Percentiles rank a stretch among this genome's conserved stretches.
Evolutionary conservation across 495 filamentous ascomycete species (phyloP).

Genomic region (Tuber melanosporum): DNA sequence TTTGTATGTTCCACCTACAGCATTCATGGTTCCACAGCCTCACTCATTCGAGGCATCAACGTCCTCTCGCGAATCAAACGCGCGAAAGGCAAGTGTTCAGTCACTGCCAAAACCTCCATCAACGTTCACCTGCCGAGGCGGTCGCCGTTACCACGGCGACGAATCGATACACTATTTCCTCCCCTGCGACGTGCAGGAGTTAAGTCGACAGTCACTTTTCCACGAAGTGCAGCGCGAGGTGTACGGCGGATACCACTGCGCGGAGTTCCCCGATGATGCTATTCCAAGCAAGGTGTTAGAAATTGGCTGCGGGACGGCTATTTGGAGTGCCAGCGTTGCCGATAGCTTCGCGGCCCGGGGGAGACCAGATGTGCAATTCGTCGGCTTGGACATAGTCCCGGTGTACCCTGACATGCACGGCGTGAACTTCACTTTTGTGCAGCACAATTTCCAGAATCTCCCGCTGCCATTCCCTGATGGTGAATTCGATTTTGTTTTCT

Average conservation of each 20-base stretch:
- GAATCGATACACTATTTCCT: conserved; percentile 68
- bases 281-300: conserved; percentile 76
- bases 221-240: conserved; percentile 75
- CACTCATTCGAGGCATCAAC: conserved; percentile 1
- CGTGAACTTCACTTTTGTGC: conserved; percentile 81
- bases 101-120: conserved; percentile 27
- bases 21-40: conserved; percentile 30
- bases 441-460: conserved; percentile 70
- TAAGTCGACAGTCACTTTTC: conserved; percentile 78
- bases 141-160: conserved; percentile 76
- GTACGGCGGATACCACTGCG: conserved; percentile 72
- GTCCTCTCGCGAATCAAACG: conserved; percentile 25
- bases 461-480: conserved; percentile 74
- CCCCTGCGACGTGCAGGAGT: conserved; percentile 78
- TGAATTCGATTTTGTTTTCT: conserved; percentile 84
- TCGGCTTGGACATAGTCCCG: conserved; percentile 75
- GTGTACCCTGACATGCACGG: conserved; percentile 63
- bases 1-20: conserved; percentile 27
- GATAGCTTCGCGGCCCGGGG: conserved; percentile 37
- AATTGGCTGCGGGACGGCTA: conserved; percentile 77
- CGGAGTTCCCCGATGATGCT: conserved; percentile 55
- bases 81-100: conserved; percentile 30
- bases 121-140: conserved; percentile 66
- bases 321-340: conserved; percentile 63
- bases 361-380: conserved; percentile 57